A percentile compares a stretch with the other conserved stretches of the same genome.
Evolutionary conservation across 2,329 filamentous ascomycete species (phyloP).

Genomic region (Fusarium verticillioides): DNA sequence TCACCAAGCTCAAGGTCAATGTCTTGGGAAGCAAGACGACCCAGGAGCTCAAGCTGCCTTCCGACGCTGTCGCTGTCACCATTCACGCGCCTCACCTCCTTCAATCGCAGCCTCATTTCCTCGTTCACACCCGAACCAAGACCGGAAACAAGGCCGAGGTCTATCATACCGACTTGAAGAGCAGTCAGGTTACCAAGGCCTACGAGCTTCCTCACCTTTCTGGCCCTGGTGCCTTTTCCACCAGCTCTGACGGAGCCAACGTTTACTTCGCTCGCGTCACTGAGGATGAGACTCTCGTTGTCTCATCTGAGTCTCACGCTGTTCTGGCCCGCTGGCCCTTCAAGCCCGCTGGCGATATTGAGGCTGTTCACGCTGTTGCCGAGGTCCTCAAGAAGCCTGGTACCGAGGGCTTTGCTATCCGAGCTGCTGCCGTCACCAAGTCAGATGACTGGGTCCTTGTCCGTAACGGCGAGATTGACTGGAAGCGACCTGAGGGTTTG

Average conservation of each 20-base stretch:
- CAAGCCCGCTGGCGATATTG: constrained; percentile 55
- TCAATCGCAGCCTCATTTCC: constrained; percentile 81
- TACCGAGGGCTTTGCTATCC: constrained; percentile 76
- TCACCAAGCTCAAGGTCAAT: constrained; percentile 75
- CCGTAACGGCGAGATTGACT: constrained; percentile 82
- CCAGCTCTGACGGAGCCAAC: constrained; percentile 80
- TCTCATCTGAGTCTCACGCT: constrained; percentile 81
- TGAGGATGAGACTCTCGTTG: constrained; percentile 75
- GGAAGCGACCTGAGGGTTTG: constrained; percentile 85
- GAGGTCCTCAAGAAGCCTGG: constrained; percentile 82
- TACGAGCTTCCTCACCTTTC: constrained; percentile 80
- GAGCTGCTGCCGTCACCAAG: constrained; percentile 76
- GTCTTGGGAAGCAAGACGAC: constrained; percentile 71
- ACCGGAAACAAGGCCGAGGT: constrained; percentile 84
- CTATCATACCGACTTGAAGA: constrained; percentile 82
- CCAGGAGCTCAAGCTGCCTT: constrained; percentile 63
- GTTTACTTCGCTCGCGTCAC: constrained; percentile 91
- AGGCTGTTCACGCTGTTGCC: constrained; percentile 75
- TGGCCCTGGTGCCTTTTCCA: constrained; percentile 80
- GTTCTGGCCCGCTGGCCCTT: constrained; percentile 79
- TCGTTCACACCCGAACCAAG: constrained; percentile 81
- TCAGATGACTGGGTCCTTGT: constrained; percentile 83
- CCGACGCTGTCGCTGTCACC: constrained; percentile 62
- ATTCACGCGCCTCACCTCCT: constrained; percentile 80
- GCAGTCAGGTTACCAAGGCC: constrained; percentile 75